Conservation (phyloP, 1,284 basidiomycete genomes). For the Cutaneotrichosporon mucoides region DNA sequence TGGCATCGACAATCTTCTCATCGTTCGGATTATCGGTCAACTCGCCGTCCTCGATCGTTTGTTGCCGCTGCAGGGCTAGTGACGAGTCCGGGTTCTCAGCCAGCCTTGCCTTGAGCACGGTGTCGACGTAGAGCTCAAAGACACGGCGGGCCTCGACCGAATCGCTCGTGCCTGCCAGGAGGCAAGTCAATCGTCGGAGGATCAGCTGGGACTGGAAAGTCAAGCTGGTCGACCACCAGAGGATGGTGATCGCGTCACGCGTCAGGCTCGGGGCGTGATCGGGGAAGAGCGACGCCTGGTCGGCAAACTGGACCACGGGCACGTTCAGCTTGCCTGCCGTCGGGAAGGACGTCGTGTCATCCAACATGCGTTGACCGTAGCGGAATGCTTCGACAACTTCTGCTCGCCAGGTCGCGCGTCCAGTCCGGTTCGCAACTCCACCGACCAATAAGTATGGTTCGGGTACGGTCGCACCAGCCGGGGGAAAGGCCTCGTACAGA, state of each 20-base stretch:
- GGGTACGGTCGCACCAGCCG: conserved; percentile 20
- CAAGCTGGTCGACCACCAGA: conserved; percentile 86
- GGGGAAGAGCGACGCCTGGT: conserved; percentile 73
- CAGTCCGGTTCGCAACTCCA: conserved; percentile 30
- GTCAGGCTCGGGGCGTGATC: conserved; percentile 54
- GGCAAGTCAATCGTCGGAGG: conserved; percentile 72
- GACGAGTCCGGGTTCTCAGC: conserved; percentile 52
- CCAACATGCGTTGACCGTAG: conserved; percentile 65
- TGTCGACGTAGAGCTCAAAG: conserved; percentile 73
- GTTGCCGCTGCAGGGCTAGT: conserved; percentile 38
- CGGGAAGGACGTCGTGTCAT: conserved; percentile 70
- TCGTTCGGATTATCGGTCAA: conserved; percentile 21
- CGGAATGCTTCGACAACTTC: conserved; percentile 63
- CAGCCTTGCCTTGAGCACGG: conserved; percentile 72
- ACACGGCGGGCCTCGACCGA: conserved; percentile 66
- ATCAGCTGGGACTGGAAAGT: conserved; percentile 86
- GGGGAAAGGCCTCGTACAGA: conserved; percentile 55
- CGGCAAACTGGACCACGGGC: conserved; percentile 77
- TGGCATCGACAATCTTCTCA: conserved; percentile 11
- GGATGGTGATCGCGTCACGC: conserved; percentile 53
- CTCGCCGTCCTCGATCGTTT: conserved; percentile 21
- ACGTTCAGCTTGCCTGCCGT: conserved; percentile 74
- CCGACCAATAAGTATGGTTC: conserved; percentile 24
- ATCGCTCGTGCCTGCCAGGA: conserved; percentile 65
- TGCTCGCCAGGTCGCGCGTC: conserved; percentile 59